A percentile compares a stretch with the other conserved stretches of the same genome.
These are phyloP conservation scores for Haberlea rhodopensis DNA, from an alignment of 257 asterid species.

Conservation along the genomic window DNA sequence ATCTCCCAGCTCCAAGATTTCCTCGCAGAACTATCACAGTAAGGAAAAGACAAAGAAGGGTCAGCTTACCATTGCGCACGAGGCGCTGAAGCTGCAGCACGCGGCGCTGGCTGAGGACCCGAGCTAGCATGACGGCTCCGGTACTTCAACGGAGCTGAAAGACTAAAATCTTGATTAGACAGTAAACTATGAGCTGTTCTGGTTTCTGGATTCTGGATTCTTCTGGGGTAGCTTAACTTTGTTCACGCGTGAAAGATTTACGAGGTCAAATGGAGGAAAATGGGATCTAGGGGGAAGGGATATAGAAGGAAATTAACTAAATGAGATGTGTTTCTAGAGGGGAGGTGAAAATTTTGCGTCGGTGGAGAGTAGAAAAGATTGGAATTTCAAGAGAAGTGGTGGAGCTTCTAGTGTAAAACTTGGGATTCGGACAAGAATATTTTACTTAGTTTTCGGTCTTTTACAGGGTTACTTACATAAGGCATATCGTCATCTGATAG, in stretches of 20 bases:
- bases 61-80: slow-evolving; percentile 44
- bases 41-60: slow-evolving; percentile 45
- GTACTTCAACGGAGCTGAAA: neutral
- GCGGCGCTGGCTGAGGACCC: slow-evolving; percentile 37
- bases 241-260: neutral
- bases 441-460: neutral
- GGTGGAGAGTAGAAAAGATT: slow-evolving; percentile 14
- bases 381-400: too few species aligned
- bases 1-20: slow-evolving; percentile 48
- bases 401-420: neutral
- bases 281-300: slow-evolving; percentile 8
- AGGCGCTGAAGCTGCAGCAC: slow-evolving; percentile 43
- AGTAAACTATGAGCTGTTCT: too few species aligned
- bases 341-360: neutral
- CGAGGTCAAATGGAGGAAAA: neutral
- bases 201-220: too few species aligned
- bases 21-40: slow-evolving; percentile 50
- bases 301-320: neutral
- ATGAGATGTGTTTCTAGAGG: neutral
- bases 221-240: too few species aligned
- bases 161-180: too few species aligned
- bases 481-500: too few species aligned
- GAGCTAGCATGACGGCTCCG: slow-evolving; percentile 34
- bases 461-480: too few species aligned
- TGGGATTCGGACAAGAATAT: neutral